Percentiles rank a stretch among this genome's conserved stretches.
These are phyloP conservation scores for Clonostachys solani DNA, from an alignment of 2,329 filamentous ascomycete genomes.

Conservation along the genomic window DNA sequence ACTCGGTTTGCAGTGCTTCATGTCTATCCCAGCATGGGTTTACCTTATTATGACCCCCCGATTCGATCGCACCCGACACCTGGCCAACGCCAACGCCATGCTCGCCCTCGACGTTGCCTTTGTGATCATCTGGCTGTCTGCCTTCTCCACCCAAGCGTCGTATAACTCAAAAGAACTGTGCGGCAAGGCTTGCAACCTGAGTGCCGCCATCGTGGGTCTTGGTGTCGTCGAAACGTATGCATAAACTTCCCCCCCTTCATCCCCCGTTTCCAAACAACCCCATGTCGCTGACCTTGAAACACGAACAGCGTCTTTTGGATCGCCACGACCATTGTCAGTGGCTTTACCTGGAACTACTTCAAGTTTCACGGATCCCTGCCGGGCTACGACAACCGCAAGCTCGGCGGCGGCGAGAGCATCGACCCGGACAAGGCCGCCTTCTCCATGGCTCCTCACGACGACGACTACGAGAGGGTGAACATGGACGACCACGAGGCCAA, in stretches of 20 bases:
- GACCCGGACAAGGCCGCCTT: slow-evolving; percentile 68
- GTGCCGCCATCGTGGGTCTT: slow-evolving; percentile 59
- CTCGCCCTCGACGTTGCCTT: slow-evolving; percentile 53
- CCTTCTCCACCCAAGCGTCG: slow-evolving; percentile 60
- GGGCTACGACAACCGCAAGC: slow-evolving; percentile 49
- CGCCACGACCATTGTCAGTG: slow-evolving; percentile 48
- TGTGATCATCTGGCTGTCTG: slow-evolving; percentile 61
- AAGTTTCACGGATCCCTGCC: slow-evolving; percentile 58
- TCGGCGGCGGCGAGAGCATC: slow-evolving; percentile 44
- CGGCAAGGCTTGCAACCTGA: slow-evolving; percentile 51
- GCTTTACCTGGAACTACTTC: slow-evolving; percentile 58
- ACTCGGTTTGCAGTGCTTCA: slow-evolving; percentile 48
- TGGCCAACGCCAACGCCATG: slow-evolving; percentile 61
- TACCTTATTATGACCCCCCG: slow-evolving; percentile 62
- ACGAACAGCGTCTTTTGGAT: slow-evolving; percentile 48
- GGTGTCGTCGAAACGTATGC: slow-evolving; percentile 60
- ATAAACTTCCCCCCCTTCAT: background rate
- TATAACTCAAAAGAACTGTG: slow-evolving; percentile 56
- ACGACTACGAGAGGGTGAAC: slow-evolving; percentile 61
- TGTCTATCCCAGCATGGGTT: slow-evolving; percentile 59
- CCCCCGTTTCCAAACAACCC: background rate
- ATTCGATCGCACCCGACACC: slow-evolving; percentile 55
- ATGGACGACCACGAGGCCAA: slow-evolving; percentile 39
- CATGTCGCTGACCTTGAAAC: background rate
- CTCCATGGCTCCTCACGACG: slow-evolving; percentile 62